phyloP scores from a whole-genome alignment of 345 rosid species.

The Salix suchowensis region DNA sequence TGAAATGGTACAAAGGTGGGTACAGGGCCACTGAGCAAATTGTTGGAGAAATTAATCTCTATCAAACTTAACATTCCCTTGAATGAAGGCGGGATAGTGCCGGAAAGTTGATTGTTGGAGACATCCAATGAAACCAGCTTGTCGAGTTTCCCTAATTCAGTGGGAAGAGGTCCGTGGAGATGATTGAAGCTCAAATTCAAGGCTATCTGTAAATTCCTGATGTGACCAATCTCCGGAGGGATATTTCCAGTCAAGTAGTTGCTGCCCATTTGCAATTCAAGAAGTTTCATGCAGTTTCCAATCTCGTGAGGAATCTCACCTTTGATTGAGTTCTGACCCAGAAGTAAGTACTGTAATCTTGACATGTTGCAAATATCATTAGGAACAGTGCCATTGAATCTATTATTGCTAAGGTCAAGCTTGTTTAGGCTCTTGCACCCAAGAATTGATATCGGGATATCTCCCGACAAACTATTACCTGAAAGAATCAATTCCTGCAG shows the following conservation, averaged over 20 bases:
- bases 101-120: slow-evolving; percentile 31
- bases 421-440: slow-evolving; percentile 79
- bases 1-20: slow-evolving; percentile 80
- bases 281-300: slow-evolving; percentile 30
- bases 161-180: slow-evolving; percentile 28
- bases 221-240: slow-evolving; percentile 32
- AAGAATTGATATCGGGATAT: slow-evolving; percentile 63
- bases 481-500: slow-evolving; percentile 92
- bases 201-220: slow-evolving; percentile 33
- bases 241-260: slow-evolving; percentile 31
- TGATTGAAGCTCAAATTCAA: slow-evolving; percentile 34
- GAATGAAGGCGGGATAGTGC: slow-evolving; percentile 27
- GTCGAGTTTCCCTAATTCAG: slow-evolving; percentile 36
- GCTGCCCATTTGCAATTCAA: slow-evolving; percentile 27
- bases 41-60: slow-evolving; percentile 31
- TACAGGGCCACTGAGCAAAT: slow-evolving; percentile 21
- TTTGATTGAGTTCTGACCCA: slow-evolving; percentile 27
- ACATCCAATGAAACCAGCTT: slow-evolving; percentile 35
- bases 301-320: slow-evolving; percentile 36
- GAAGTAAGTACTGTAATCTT: slow-evolving; percentile 31
- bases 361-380: slow-evolving; percentile 28
- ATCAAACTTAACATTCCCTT: slow-evolving; percentile 36
- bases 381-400: slow-evolving; percentile 33
- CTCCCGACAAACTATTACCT: slow-evolving; percentile 72
- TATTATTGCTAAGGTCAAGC: slow-evolving; percentile 29